Evolutionary conservation across 225 moss, liverwort and hornwort genomes (phyloP), one percentile per base, ranked within the genome.

Genomic region (Marchantia paleacea): DNA sequence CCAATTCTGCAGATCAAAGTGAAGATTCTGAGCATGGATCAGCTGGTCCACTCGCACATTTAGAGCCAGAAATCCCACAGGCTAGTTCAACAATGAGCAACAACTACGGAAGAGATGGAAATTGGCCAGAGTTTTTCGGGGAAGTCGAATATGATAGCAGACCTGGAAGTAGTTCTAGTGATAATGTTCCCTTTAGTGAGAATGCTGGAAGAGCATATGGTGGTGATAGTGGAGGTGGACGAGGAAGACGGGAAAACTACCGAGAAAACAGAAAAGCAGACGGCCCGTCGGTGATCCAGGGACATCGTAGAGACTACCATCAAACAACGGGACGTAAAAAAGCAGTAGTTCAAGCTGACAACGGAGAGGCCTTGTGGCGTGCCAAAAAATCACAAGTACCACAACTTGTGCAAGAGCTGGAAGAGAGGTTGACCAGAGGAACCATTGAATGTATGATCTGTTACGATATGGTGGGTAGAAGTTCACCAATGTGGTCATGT

Each of bases 381-480:
- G 88, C 91, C 62, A 89, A 86, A 83, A 87, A 91, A 69, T 84
- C 81, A 12, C 85, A 85, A 50, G 89, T 89, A 7, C 97, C 97
- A 58, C 95, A 93, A 81, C 85, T 99, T 15, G 93, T 94, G 47
- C 95, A 95, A 82, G 97, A 99, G 84, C 87, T 99, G 64, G 95
- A 99, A 86, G 91, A 89, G 76, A 95, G 95, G 87, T 88, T 99
- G 10, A 81, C 85, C 6, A 91, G 87, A 77, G 95, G 97, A 50
- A 90, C 85, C 39, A 74, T 95, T 12, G 97, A 99, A 81, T 99
- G 97, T 75, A 95, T 99, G 95, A 94, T 95, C 53, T 99, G 97
- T 70, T 99, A 99, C 39, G 97, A 99, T 28, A 90, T 86, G 85
- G 95, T 99, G 55, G 90, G 92, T 12, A 85, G 90, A 69, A 86